A percentile compares a stretch with the other conserved stretches of the same genome.
Conservation (phyloP, 768 basidiomycete genomes). For the Coprinopsis cinerea region DNA sequence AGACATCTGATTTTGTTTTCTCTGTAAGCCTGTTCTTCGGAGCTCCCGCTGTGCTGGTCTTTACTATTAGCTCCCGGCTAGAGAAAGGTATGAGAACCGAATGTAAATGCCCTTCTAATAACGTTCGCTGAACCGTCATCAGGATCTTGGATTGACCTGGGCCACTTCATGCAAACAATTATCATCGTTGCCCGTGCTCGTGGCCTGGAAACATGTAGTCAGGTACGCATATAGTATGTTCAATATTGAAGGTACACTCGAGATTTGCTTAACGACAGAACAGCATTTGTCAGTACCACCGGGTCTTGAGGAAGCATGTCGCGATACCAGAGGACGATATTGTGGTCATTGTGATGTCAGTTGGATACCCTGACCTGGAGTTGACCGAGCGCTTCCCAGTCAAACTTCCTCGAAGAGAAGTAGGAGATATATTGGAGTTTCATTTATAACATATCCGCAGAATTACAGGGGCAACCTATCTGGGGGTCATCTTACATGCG, state of each 20-base stretch:
- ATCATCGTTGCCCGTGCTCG: conserved; percentile 5
- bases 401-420: conserved; percentile 1
- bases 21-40: conserved; percentile 8
- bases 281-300: conserved; percentile 8
- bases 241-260: too few species aligned
- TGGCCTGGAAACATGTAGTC: conserved; percentile 7
- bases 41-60: conserved; percentile 7
- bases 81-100: conserved; percentile 7
- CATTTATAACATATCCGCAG: background rate
- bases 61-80: conserved; percentile 6
- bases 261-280: too few species aligned
- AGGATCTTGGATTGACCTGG: conserved; percentile 11
- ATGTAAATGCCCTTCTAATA: too few species aligned
- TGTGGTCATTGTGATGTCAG: conserved; percentile 2
- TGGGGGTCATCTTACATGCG: background rate
- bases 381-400: background rate
- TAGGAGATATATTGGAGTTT: conserved; percentile 5
- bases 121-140: too few species aligned
- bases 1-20: background rate
- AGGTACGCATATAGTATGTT: too few species aligned
- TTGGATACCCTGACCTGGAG: conserved; percentile 11
- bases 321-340: conserved; percentile 7
- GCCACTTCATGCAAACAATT: conserved; percentile 9
- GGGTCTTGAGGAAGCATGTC: conserved; percentile 4
- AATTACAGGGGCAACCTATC: background rate